Percentiles rank a stretch among this genome's conserved stretches.
These are phyloP conservation scores for Mycena kentingensis DNA, from an alignment of 768 basidiomycete genomes.

Conservation along the genomic window DNA sequence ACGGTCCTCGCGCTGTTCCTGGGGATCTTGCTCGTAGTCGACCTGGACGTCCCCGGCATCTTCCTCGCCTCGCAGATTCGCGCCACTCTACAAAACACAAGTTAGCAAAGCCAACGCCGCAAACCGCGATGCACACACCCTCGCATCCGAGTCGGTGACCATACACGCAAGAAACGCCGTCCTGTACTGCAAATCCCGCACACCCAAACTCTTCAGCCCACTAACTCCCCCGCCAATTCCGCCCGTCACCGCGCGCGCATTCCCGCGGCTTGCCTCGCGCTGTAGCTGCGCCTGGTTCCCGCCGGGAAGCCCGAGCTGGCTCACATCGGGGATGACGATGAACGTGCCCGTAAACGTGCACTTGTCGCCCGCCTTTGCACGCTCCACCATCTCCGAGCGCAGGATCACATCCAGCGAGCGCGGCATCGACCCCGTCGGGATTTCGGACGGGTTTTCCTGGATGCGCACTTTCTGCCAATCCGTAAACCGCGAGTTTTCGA, in stretches of 20 bases:
- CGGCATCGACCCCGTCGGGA: constrained; percentile 98
- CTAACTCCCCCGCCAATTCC: constrained; percentile 83
- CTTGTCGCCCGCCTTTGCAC: constrained; percentile 99
- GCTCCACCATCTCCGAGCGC: constrained; percentile 92
- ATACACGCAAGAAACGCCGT: constrained; percentile 98
- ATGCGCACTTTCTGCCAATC: constrained; percentile 99
- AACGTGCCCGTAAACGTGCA: constrained; percentile 98
- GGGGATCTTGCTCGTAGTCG: background rate
- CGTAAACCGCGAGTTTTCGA: constrained; percentile 94
- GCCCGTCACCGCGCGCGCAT: constrained; percentile 58
- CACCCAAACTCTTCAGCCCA: constrained; percentile 91
- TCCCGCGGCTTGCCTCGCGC: constrained; percentile 75
- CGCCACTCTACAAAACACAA: constrained; percentile 57
- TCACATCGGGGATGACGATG: constrained; percentile 97
- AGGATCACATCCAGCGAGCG: constrained; percentile 95
- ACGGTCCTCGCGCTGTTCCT: background rate
- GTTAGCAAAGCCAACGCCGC: background rate
- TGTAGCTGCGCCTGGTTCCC: constrained; percentile 91
- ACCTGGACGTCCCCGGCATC: constrained; percentile 61
- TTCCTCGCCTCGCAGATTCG: constrained; percentile 89
- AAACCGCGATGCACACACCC: constrained; percentile 67
- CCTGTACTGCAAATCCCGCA: constrained; percentile 95
- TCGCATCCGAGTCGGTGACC: constrained; percentile 88
- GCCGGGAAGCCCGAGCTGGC: constrained; percentile 92
- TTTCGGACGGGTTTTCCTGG: constrained; percentile 98